Conservation (phyloP, 208 protist genomes). For the Leptomonas seymouri region DNA sequence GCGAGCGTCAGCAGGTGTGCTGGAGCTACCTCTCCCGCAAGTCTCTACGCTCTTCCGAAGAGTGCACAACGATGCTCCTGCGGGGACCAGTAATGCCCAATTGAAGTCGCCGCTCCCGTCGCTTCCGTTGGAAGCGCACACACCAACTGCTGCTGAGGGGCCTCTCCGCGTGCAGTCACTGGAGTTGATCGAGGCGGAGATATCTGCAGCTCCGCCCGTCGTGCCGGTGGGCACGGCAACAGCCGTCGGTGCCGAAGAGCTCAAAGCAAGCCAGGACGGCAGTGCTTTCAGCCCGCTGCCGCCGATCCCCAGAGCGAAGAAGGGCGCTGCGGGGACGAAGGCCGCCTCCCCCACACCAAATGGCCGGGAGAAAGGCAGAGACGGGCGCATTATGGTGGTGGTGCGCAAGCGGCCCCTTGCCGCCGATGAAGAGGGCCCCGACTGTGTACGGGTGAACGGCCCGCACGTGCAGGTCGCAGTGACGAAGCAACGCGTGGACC, state of each 20-base stretch:
- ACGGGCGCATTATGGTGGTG: slow-evolving; percentile 77
- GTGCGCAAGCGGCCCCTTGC: slow-evolving; percentile 89
- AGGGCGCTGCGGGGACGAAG: neutral
- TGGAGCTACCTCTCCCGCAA: slow-evolving; percentile 1
- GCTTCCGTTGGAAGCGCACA: neutral
- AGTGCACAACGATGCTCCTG: neutral
- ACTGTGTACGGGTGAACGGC: slow-evolving; percentile 57
- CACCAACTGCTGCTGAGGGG: neutral
- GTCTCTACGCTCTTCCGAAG: neutral
- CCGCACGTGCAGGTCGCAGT: slow-evolving; percentile 58
- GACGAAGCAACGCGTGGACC: slow-evolving; percentile 92
- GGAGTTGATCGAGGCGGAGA: neutral
- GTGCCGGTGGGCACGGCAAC: neutral
- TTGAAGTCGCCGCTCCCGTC: neutral
- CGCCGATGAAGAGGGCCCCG: slow-evolving; percentile 38
- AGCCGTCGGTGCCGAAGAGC: neutral
- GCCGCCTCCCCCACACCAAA: neutral
- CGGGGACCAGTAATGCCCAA: neutral
- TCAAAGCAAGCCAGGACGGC: neutral
- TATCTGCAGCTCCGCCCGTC: neutral
- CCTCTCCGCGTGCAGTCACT: neutral
- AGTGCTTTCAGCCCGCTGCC: neutral
- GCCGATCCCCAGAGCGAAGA: neutral
- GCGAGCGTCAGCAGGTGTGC: neutral
- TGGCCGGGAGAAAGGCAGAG: slow-evolving; percentile 31